Conservation (phyloP, 164 flowering plant species). For the Nymphaea thermarum region DNA sequence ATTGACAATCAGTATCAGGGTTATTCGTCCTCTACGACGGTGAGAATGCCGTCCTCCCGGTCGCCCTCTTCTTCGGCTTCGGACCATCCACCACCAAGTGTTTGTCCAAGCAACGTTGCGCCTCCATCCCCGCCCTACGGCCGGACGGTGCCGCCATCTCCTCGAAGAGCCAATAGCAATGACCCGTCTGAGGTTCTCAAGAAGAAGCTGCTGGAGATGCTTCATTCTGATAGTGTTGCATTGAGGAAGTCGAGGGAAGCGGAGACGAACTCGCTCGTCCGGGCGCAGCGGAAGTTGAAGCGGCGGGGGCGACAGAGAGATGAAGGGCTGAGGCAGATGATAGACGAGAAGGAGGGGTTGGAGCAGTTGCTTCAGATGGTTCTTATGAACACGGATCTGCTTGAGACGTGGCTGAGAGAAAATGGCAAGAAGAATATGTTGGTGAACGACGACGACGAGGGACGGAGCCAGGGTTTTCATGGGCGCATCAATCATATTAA, state of each 20-base stretch:
- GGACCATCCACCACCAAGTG: background rate
- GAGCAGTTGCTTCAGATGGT: conserved; percentile 82
- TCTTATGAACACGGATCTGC: conserved; percentile 58
- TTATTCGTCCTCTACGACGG: too few relatives aligned
- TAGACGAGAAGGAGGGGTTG: conserved; percentile 61
- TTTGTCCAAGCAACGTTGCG: conserved; percentile 31
- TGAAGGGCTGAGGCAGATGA: conserved; percentile 65
- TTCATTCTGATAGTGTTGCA: conserved; percentile 36
- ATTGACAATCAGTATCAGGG: too few relatives aligned
- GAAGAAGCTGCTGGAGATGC: conserved; percentile 54
- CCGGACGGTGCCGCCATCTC: conserved; percentile 9
- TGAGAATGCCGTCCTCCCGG: too few relatives aligned
- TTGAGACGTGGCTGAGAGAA: conserved; percentile 74
- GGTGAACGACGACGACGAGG: conserved; percentile 15
- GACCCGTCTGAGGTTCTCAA: conserved; percentile 55
- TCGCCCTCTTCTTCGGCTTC: background rate
- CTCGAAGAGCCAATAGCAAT: conserved; percentile 20
- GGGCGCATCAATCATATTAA: too few relatives aligned
- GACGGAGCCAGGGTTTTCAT: too few relatives aligned
- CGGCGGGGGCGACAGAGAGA: conserved; percentile 43
- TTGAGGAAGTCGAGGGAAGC: conserved; percentile 60
- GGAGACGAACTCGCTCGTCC: conserved; percentile 70
- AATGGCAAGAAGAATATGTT: conserved; percentile 31
- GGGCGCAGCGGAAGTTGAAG: conserved; percentile 45
- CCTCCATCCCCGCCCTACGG: conserved; percentile 5